Percentiles rank a stretch among this genome's conserved stretches.
Evolutionary conservation across 2,329 filamentous ascomycete genomes (phyloP).

Genomic region (Diplocarpon rosae): DNA sequence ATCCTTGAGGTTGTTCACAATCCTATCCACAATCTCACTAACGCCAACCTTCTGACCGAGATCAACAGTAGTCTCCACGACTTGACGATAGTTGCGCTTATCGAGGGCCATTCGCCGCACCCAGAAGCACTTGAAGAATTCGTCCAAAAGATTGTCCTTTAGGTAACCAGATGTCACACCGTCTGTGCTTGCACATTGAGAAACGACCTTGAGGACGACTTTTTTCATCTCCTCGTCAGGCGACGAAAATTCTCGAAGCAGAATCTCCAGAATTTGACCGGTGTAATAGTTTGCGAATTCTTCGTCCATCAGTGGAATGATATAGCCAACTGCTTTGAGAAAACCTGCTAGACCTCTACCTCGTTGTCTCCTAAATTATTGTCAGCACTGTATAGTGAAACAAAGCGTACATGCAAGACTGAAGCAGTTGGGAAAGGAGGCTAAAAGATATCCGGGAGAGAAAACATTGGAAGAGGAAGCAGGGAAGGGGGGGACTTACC

Average conservation of each 20-base stretch:
- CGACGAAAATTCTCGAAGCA: constrained; percentile 89
- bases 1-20: constrained; percentile 93
- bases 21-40: constrained; percentile 83
- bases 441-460: background rate
- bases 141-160: constrained; percentile 86
- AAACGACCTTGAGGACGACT: constrained; percentile 93
- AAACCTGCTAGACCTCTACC: constrained; percentile 94
- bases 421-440: background rate
- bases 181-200: constrained; percentile 86
- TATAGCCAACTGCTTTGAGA: constrained; percentile 93
- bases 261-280: constrained; percentile 95
- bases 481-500: constrained; percentile 5
- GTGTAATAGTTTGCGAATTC: constrained; percentile 99
- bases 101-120: constrained; percentile 93
- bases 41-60: constrained; percentile 97
- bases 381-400: background rate
- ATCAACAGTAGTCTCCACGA: constrained; percentile 96
- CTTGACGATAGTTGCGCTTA: constrained; percentile 94
- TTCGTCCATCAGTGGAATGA: constrained; percentile 98
- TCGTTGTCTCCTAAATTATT: constrained; percentile 69
- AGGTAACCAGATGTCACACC: constrained; percentile 91
- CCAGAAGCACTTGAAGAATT: constrained; percentile 99
- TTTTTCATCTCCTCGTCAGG: constrained; percentile 99
- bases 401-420: too few species aligned
- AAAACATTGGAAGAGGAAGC: constrained; percentile 2